These are phyloP conservation scores for Umbelopsis vinacea DNA, from an alignment of 192 early-diverging fungal species.

Conservation along the genomic window DNA sequence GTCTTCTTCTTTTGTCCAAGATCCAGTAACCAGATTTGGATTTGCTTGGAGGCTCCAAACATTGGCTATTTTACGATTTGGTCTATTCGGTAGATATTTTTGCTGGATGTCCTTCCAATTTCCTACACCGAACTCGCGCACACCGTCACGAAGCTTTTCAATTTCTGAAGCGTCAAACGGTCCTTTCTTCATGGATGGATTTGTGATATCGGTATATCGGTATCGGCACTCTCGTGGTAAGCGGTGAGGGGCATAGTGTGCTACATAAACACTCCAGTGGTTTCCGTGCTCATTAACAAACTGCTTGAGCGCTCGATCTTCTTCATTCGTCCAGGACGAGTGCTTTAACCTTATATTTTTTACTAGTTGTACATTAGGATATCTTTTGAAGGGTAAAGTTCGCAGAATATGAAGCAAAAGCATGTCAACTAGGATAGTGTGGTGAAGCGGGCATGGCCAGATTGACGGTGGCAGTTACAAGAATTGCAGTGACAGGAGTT, in stretches of 20 bases:
- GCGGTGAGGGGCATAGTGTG: conserved; percentile 7
- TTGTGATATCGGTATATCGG: background rate
- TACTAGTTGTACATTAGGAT: background rate
- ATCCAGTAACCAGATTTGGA: background rate
- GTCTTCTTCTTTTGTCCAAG: conserved; percentile 31
- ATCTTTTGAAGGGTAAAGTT: background rate
- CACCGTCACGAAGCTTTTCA: conserved; percentile 15
- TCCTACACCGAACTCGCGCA: conserved; percentile 21
- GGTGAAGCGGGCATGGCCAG: background rate
- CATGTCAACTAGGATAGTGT: background rate
- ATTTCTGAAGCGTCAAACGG: conserved; percentile 2
- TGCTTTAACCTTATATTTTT: background rate
- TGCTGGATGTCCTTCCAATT: conserved; percentile 15
- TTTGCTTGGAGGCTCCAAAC: conserved; percentile 19
- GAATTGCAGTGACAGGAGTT: too few species aligned
- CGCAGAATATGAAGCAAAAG: background rate
- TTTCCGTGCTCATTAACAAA: background rate
- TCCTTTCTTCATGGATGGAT: background rate
- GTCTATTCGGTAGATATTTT: conserved; percentile 29
- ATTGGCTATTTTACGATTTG: background rate
- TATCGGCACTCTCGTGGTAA: background rate
- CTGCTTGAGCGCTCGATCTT: background rate
- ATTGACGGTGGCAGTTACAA: background rate
- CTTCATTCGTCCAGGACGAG: background rate
- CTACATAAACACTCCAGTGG: background rate